These are phyloP conservation scores for Penicillium atrosanguineum DNA, from an alignment of 495 filamentous ascomycete genomes.

Conservation along the genomic window DNA sequence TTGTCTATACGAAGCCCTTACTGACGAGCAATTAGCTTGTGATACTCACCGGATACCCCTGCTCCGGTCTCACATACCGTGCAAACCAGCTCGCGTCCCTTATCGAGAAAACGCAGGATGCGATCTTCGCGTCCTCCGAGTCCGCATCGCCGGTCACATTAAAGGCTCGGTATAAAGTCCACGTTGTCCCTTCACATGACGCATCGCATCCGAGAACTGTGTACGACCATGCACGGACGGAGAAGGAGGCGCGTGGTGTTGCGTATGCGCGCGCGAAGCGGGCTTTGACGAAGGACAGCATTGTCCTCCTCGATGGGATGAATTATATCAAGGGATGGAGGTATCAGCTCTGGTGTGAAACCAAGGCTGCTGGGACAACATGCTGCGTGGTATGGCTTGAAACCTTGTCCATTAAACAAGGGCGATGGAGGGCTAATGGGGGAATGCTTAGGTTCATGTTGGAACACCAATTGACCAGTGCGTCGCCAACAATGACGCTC, in stretches of 20 bases:
- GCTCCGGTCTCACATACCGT: constrained; percentile 88
- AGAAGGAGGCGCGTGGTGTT: constrained; percentile 90
- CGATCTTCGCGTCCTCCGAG: constrained; percentile 53
- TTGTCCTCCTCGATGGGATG: constrained; percentile 85
- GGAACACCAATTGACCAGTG: constrained; percentile 73
- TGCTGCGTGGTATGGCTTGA: constrained; percentile 66
- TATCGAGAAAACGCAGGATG: constrained; percentile 40
- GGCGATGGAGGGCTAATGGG: background rate
- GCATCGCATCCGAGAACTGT: constrained; percentile 44
- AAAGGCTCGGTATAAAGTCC: constrained; percentile 50
- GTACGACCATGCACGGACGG: constrained; percentile 60
- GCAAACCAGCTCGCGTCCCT: constrained; percentile 67
- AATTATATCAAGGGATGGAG: constrained; percentile 99
- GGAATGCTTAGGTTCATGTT: constrained; percentile 61
- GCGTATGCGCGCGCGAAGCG: constrained; percentile 85
- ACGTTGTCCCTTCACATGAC: constrained; percentile 58
- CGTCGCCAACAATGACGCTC: constrained; percentile 43
- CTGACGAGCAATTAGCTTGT: constrained; percentile 62
- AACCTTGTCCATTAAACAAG: background rate
- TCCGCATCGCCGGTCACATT: constrained; percentile 38
- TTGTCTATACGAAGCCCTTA: background rate
- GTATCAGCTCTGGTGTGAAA: constrained; percentile 94
- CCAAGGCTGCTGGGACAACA: constrained; percentile 79
- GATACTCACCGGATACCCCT: constrained; percentile 87
- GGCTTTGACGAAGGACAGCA: constrained; percentile 68